phyloP scores from a whole-genome alignment of 257 asterid species.

The Paraleonurus japonicus region DNA sequence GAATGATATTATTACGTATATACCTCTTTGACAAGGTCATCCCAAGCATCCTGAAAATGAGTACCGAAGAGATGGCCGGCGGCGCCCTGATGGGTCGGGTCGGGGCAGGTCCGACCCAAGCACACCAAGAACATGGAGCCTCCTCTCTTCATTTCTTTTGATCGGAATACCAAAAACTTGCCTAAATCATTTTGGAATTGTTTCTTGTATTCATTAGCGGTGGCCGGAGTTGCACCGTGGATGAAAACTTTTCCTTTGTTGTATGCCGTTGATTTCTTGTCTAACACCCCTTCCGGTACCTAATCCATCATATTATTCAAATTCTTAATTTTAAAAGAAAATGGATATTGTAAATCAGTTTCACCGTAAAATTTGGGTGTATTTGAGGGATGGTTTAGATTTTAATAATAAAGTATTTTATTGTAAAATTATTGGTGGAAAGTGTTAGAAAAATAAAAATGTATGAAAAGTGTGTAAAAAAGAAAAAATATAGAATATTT shows the following conservation, averaged over 20 bases:
- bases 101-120: slow-evolving; percentile 74
- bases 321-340: too few relatives aligned
- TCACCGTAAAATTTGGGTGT: too few relatives aligned
- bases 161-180: slow-evolving; percentile 59
- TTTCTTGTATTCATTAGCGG: slow-evolving; percentile 73
- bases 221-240: slow-evolving; percentile 79
- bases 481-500: too few relatives aligned
- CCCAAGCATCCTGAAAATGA: slow-evolving; percentile 97
- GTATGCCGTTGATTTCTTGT: slow-evolving; percentile 74
- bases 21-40: slow-evolving; percentile 93
- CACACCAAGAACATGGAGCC: slow-evolving; percentile 96
- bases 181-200: slow-evolving; percentile 81
- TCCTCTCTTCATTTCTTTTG: slow-evolving; percentile 74
- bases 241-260: slow-evolving; percentile 77
- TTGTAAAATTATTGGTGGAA: too few relatives aligned
- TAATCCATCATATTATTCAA: slow-evolving; percentile 1
- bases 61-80: slow-evolving; percentile 94
- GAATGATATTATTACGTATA: background rate
- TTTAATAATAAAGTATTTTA: too few relatives aligned
- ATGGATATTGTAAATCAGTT: too few relatives aligned
- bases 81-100: slow-evolving; percentile 94
- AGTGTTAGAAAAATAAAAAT: too few relatives aligned
- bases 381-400: too few relatives aligned
- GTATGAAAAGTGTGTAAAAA: too few relatives aligned
- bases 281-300: slow-evolving; percentile 83